Evolutionary conservation across 768 basidiomycete genomes (phyloP), one percentile per base, ranked within the genome.

Genomic region (Ephemerocybe angulata): DNA sequence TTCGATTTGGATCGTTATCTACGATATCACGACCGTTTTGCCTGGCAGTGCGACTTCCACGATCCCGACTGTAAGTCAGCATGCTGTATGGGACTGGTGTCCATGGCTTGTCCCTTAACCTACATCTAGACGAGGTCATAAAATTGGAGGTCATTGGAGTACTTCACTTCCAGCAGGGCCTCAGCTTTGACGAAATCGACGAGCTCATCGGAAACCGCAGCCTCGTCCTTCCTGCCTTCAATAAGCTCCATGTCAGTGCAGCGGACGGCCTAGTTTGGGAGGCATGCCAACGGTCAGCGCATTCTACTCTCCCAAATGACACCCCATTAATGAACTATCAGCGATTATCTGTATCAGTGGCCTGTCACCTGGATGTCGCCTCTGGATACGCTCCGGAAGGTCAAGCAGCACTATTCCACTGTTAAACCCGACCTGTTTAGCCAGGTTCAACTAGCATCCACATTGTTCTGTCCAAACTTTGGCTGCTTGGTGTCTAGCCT

Each of bases 1-100:
- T 83, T 84, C 58, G 58, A 68, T 1, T 25, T 64, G 1, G 15
- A 51, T 1, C 35, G 30, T 8, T 76, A 72, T 37, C 60, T 79
- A 3, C 21, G 25, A 0, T 19, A 6, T 0, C 76, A 75, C 55
- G 35, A 59, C 0, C 7, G 2, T 0, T 74, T 76, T 47, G 52
- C 58, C 1, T 63, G 59, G 82, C 74, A 76, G 53, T 58, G 54
- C 0, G 69, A 75, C 40, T 69, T 74, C 44, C 60, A 54, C 4
- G 77, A 83, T 64, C 80, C 81, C 0, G 82, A 84, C 52, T 58
- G 83, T 83, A 53, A 70, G 78, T 65, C 52, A 13, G n/a, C 29
- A 27, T 17, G 13, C 11, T 30, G 41, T 12, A 3, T 4, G 7
- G 21, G 3, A 5, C 47, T 46, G 31, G 30, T 4, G 40, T 29